Evolutionary conservation across 352 stramenopile species (phyloP).

Genomic region (Phytopythium ostracodes): DNA sequence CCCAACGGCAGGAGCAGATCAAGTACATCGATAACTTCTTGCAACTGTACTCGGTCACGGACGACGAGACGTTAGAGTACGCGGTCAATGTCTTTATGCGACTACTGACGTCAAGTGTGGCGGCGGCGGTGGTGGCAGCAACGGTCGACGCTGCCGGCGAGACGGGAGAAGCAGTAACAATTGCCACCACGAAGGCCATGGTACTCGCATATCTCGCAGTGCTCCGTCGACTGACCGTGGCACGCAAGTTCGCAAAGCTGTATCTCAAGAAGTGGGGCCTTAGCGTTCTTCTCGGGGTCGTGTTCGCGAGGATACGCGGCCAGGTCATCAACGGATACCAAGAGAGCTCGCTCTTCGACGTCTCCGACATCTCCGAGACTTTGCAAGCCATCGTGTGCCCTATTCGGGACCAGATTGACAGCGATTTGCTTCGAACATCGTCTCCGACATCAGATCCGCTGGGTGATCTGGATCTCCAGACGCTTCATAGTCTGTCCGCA

Average conservation of each 20-base stretch:
- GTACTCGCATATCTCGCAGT: neutral
- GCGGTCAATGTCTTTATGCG: slow-evolving; percentile 53
- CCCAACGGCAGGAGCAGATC: slow-evolving; percentile 29
- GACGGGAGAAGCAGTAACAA: too few species aligned
- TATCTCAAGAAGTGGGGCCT: slow-evolving; percentile 48
- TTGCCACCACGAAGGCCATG: neutral
- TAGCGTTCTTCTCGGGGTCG: slow-evolving; percentile 33
- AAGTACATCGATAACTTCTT: slow-evolving; percentile 65
- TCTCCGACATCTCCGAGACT: slow-evolving; percentile 30
- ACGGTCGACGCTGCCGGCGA: neutral
- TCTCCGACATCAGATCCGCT: neutral
- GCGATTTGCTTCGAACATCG: neutral
- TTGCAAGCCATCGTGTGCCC: slow-evolving; percentile 18
- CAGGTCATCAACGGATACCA: slow-evolving; percentile 37
- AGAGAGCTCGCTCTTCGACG: slow-evolving; percentile 23
- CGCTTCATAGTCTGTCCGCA: slow-evolving; percentile 19
- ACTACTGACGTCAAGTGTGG: neutral
- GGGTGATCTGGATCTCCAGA: slow-evolving; percentile 19
- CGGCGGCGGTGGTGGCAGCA: neutral
- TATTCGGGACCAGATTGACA: slow-evolving; percentile 9
- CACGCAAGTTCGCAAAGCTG: slow-evolving; percentile 42
- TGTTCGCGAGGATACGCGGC: slow-evolving; percentile 33
- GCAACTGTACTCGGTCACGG: slow-evolving; percentile 51
- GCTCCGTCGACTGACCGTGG: slow-evolving; percentile 17
- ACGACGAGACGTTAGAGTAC: slow-evolving; percentile 38